Conservation (phyloP, 2,329 filamentous ascomycete genomes). For the Chaetoscypha palmicola region DNA sequence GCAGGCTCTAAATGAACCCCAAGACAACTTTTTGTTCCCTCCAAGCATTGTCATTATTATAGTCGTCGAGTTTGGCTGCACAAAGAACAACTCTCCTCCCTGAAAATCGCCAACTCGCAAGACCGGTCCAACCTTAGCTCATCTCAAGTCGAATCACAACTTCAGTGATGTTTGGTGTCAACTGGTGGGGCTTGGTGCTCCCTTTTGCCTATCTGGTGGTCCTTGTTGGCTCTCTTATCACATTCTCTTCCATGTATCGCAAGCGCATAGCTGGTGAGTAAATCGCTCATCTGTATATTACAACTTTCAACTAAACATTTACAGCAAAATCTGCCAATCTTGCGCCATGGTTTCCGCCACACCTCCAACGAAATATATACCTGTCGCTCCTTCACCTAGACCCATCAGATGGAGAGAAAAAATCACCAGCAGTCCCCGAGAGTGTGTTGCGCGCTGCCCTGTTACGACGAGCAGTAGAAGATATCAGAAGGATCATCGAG, state of each 20-base stretch:
- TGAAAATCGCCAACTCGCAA: neutral
- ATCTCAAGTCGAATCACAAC: no score
- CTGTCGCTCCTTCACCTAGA: constrained; percentile 81
- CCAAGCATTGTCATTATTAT: no score
- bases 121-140: neutral
- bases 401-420: constrained; percentile 55
- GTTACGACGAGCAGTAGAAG: constrained; percentile 80
- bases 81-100: no score
- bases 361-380: constrained; percentile 91
- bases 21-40: no score
- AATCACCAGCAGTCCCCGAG: constrained; percentile 66
- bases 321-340: constrained; percentile 73
- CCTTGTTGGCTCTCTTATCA: constrained; percentile 78
- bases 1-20: no score
- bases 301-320: constrained; percentile 19
- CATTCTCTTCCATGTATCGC: constrained; percentile 88
- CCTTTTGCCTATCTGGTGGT: constrained; percentile 87
- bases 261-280: constrained; percentile 77
- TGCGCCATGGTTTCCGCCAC: constrained; percentile 87
- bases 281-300: neutral
- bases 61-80: no score
- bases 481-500: constrained; percentile 86
- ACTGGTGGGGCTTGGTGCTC: constrained; percentile 80
- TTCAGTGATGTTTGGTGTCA: constrained; percentile 40
- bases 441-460: constrained; percentile 83